Evolutionary conservation across 2,329 filamentous ascomycete species (phyloP).

Genomic region (Davidsoniella neocaledoniae): DNA sequence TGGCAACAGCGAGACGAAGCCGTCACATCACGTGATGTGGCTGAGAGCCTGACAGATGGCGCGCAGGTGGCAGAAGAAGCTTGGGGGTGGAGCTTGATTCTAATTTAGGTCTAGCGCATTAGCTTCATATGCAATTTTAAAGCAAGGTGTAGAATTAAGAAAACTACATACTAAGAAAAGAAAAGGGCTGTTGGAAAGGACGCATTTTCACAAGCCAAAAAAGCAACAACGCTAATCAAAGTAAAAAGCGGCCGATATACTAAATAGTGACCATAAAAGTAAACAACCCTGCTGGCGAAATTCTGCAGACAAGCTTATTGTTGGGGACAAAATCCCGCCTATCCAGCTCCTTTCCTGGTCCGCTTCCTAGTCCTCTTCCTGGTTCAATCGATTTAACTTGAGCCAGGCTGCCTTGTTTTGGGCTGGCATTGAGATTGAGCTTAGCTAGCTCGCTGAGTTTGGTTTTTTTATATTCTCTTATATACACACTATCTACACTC

Average conservation of each 20-base stretch:
- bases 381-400: neutral
- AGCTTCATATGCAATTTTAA: neutral
- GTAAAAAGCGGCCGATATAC: neutral
- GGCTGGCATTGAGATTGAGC: neutral
- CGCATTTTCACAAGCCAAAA: conserved; percentile 8
- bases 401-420: neutral
- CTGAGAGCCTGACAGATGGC: too few species aligned
- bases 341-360: neutral
- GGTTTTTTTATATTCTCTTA: too few species aligned
- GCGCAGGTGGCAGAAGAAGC: neutral
- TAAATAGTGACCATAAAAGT: too few species aligned
- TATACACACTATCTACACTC: too few species aligned
- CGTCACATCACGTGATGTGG: too few species aligned
- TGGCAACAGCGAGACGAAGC: neutral
- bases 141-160: neutral
- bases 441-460: too few species aligned
- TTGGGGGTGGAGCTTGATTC: neutral
- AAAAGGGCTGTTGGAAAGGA: neutral
- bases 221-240: neutral
- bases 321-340: too few species aligned
- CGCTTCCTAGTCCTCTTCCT: neutral
- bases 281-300: neutral
- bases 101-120: conserved; percentile 1
- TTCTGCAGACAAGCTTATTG: neutral
- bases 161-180: too few species aligned